A percentile compares a stretch with the other conserved stretches of the same genome.
phyloP scores from a whole-genome alignment of 345 rosid species.

The Eucalyptus cloeziana region DNA sequence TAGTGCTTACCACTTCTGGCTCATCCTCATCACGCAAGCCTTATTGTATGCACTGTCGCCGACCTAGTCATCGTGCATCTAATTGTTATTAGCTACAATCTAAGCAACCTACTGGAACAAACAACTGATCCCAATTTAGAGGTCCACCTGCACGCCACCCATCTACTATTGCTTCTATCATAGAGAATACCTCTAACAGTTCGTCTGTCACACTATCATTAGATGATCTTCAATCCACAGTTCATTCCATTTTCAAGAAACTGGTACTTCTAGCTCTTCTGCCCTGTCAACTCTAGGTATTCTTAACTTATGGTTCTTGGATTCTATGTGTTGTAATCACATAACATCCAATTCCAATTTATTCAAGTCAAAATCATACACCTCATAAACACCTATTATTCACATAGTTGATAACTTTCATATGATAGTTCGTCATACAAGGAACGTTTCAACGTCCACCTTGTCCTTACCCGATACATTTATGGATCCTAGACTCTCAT shows the following conservation, averaged over 20 bases:
- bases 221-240: background rate
- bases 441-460: background rate
- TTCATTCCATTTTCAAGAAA: background rate
- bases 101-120: background rate
- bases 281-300: background rate
- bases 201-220: background rate
- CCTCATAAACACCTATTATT: background rate
- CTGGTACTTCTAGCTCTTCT: background rate
- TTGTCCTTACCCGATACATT: background rate
- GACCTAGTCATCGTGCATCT: background rate
- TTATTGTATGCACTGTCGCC: background rate
- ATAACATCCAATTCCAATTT: background rate
- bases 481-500: too few relatives aligned
- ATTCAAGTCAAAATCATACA: background rate
- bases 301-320: background rate
- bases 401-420: background rate
- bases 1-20: background rate
- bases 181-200: background rate
- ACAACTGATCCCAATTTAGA: background rate
- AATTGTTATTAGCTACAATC: background rate
- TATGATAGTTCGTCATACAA: background rate
- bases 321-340: background rate
- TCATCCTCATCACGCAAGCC: background rate
- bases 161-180: background rate
- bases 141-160: background rate